phyloP scores from a whole-genome alignment of 495 filamentous ascomycete genomes.

The Lentithecium fluviatile region DNA sequence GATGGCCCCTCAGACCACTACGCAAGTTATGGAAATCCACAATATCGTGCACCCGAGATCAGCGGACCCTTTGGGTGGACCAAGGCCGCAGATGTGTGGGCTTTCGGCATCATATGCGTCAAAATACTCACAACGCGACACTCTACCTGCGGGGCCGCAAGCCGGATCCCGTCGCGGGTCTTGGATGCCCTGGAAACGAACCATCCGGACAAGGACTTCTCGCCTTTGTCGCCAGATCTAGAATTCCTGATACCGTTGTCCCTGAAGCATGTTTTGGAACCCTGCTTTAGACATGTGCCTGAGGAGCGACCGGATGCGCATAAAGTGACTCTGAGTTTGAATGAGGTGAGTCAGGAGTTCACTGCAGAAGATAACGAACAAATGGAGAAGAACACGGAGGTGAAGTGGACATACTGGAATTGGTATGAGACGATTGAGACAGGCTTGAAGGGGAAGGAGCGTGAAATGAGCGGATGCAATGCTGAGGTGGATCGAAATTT shows the following conservation, averaged over 20 bases:
- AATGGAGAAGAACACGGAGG: neutral
- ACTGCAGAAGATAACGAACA: neutral
- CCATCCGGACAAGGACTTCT: neutral
- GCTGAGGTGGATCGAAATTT: neutral
- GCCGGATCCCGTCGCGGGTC: neutral
- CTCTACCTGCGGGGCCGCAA: neutral
- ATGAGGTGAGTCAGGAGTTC: neutral
- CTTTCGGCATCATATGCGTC: neutral
- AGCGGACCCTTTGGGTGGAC: neutral
- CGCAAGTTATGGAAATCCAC: neutral
- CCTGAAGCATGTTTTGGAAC: neutral
- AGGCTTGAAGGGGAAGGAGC: neutral
- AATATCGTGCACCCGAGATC: neutral
- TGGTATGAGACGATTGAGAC: neutral
- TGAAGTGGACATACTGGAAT: neutral
- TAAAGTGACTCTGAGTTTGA: neutral
- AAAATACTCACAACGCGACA: neutral
- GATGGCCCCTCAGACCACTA: neutral
- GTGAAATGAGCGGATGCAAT: neutral
- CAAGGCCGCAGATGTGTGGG: neutral
- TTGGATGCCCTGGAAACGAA: neutral
- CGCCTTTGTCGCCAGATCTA: neutral
- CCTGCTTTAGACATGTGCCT: neutral
- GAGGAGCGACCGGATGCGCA: neutral
- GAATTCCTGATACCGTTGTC: neutral